Conservation (phyloP, 495 filamentous ascomycete genomes). For the Trichocladium antarcticum region DNA sequence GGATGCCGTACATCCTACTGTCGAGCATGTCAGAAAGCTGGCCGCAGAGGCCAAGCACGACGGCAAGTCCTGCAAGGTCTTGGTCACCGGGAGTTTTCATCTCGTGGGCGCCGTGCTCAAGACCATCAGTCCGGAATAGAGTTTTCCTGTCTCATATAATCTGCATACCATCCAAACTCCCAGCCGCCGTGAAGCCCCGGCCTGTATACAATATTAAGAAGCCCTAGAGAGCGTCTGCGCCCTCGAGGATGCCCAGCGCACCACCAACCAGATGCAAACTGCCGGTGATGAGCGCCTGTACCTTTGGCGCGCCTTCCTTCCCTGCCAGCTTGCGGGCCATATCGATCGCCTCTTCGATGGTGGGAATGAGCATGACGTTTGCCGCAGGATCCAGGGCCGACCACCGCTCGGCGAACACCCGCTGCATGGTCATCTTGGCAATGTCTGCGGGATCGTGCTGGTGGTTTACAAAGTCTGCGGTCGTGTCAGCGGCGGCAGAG, state of each 20-base stretch:
- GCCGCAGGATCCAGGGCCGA: constrained; percentile 48
- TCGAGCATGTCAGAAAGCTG: constrained; percentile 17
- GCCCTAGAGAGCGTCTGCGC: constrained; percentile 31
- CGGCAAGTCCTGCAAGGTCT: constrained; percentile 21
- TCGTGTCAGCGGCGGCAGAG: constrained; percentile 17
- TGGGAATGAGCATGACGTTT: constrained; percentile 54
- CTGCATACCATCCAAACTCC: neutral
- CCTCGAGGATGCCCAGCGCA: constrained; percentile 41
- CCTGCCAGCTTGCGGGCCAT: constrained; percentile 45
- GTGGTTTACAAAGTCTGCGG: constrained; percentile 67
- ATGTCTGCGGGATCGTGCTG: constrained; percentile 59
- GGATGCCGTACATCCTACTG: constrained; percentile 23
- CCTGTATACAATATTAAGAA: constrained; percentile 6
- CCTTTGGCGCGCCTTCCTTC: constrained; percentile 20
- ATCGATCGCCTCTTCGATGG: constrained; percentile 77
- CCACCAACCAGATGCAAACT: constrained; percentile 53
- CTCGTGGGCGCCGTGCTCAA: constrained; percentile 74
- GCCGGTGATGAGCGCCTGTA: constrained; percentile 48
- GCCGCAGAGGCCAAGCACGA: constrained; percentile 7
- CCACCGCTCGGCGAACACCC: constrained; percentile 64
- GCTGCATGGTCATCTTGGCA: constrained; percentile 60
- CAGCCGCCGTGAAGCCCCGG: constrained; percentile 7
- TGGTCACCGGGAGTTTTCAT: constrained; percentile 81
- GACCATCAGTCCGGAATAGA: constrained; percentile 48
- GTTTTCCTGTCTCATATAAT: constrained; percentile 7